Evolutionary conservation across 2,329 filamentous ascomycete genomes (phyloP).

Genomic region (Trichoderma aggressivum): DNA sequence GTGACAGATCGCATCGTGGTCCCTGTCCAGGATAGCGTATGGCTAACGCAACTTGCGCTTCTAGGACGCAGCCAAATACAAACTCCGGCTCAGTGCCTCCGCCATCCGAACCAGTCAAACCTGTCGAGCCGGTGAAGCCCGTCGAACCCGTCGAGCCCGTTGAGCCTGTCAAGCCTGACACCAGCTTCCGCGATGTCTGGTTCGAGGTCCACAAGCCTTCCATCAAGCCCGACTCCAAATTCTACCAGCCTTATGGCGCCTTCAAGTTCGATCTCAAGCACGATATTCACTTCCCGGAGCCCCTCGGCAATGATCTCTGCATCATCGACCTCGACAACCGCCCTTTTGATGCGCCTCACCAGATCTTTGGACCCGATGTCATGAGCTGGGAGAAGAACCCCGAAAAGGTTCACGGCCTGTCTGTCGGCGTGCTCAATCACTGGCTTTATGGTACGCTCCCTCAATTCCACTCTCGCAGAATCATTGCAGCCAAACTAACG

Average conservation of each 20-base stretch:
- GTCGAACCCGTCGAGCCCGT: neutral
- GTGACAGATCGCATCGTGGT: neutral
- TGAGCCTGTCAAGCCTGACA: neutral
- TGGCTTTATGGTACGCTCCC: conserved; percentile 39
- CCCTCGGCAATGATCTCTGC: conserved; percentile 40
- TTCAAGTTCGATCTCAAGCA: conserved; percentile 32
- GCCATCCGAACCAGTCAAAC: neutral
- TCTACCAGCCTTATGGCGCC: conserved; percentile 33
- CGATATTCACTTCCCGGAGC: conserved; percentile 31
- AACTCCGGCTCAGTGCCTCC: neutral
- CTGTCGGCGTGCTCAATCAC: conserved; percentile 43
- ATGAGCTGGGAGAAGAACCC: conserved; percentile 38
- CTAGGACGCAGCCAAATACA: conserved; percentile 5
- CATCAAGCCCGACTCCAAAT: conserved; percentile 26
- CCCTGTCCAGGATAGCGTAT: neutral
- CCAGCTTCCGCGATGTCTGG: conserved; percentile 31
- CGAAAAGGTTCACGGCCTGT: conserved; percentile 34
- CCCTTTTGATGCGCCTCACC: conserved; percentile 34
- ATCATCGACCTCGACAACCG: conserved; percentile 46
- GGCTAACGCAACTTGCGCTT: neutral
- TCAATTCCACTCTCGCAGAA: neutral
- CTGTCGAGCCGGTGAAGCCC: neutral
- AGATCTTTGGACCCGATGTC: conserved; percentile 34
- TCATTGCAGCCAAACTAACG: conserved; percentile 19
- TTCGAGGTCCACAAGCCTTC: conserved; percentile 33